A percentile compares a stretch with the other conserved stretches of the same genome.
Evolutionary conservation across 192 early-diverging fungal species (phyloP).

Genomic region (Umbelopsis ramanniana): DNA sequence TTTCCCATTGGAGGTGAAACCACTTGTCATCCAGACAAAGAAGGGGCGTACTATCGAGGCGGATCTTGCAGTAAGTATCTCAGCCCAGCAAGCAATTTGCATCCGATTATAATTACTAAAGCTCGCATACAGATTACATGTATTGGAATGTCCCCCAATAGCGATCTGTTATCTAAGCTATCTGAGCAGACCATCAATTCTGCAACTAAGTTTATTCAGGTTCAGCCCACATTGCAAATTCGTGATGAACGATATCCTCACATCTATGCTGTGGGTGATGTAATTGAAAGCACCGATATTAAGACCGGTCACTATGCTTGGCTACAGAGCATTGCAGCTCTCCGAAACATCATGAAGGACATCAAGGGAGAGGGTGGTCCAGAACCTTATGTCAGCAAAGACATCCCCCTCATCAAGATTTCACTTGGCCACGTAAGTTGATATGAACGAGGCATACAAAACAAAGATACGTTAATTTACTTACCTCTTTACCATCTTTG

Average conservation of each 20-base stretch:
- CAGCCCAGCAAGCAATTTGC: background rate
- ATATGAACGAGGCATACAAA: background rate
- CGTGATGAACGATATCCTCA: slow-evolving; percentile 54
- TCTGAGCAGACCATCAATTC: slow-evolving; percentile 60
- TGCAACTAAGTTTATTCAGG: slow-evolving; percentile 61
- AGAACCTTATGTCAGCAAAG: slow-evolving; percentile 30
- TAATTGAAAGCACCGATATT: slow-evolving; percentile 50
- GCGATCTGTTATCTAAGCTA: slow-evolving; percentile 57
- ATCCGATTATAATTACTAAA: background rate
- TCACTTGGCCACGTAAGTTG: slow-evolving; percentile 29
- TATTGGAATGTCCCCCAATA: slow-evolving; percentile 77
- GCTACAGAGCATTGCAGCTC: slow-evolving; percentile 30
- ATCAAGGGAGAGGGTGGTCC: slow-evolving; percentile 17
- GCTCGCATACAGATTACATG: slow-evolving; percentile 65
- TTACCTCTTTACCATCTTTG: background rate
- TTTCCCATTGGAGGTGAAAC: slow-evolving; percentile 53
- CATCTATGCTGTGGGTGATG: slow-evolving; percentile 80
- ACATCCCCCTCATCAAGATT: slow-evolving; percentile 28
- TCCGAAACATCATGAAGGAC: slow-evolving; percentile 27
- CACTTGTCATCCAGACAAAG: slow-evolving; percentile 47
- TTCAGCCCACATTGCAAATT: slow-evolving; percentile 75
- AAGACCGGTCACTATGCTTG: slow-evolving; percentile 46
- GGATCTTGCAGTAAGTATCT: slow-evolving; percentile 48
- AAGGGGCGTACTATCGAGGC: slow-evolving; percentile 46
- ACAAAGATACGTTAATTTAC: background rate